Evolutionary conservation across 2,329 filamentous ascomycete genomes (phyloP), one percentile per base, ranked within the genome.

Genomic region (Fusarium redolens): DNA sequence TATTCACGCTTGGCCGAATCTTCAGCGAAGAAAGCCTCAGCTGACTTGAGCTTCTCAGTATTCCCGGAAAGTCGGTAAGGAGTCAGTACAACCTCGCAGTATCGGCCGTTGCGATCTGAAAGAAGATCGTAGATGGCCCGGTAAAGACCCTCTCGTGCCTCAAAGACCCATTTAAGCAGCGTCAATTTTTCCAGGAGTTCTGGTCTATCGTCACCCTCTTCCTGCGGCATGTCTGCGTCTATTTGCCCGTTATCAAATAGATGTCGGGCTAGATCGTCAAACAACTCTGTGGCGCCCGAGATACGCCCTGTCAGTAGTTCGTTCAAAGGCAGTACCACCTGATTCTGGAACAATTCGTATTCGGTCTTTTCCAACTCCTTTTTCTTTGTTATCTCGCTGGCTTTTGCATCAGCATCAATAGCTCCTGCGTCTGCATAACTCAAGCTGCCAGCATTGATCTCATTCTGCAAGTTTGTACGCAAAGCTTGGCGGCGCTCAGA

Each of bases 151-250:
- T 99, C 96, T n/a, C 95, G 91, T 2, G 93, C 92, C 80, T 99
- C 96, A 76, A 98, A 98, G 13, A 98, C 91, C 95, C 96, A 98
- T 79, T 98, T 99, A 18, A 98, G 87, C 52, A 98, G 89, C 0
- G 96, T 98, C 17, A 99, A 87, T 82, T 97, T 97, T 82, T 99
- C 96, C 5, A 98, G 86, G 0, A 98, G 87, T 81, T 99, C 96
- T 0, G 96, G 96, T 79, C 95, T 92, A 80, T 98, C 96, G 75
- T 98, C 96, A 22, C 96, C 96, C 83, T 98, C 96, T 81, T 97
- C 95, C 80, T 98, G 95, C 0, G 95, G 92, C 81, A 94, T 90
- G 77, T 97, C 96, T 1, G 95, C 79, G 89, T 92, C 64, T 89
- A 92, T 82, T 31, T 81, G 78, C 22, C 79, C 81, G 70, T 94